Evolutionary conservation across 2,329 filamentous ascomycete species (phyloP), one percentile per base, ranked within the genome.

Genomic region (Scolecobasidium constrictum): DNA sequence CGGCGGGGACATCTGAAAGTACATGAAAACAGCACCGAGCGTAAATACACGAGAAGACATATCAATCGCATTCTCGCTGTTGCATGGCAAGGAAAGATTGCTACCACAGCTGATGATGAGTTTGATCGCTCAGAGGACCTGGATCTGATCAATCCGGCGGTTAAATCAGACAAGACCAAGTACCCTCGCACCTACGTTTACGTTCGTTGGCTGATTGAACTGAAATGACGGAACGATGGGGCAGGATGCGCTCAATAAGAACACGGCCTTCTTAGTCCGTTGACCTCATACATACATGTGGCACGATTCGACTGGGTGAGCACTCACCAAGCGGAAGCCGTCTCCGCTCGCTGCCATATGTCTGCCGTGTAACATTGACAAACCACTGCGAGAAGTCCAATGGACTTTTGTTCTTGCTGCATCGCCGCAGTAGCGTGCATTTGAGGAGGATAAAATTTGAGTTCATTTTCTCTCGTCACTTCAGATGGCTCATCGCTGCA

Each of bases 41-140:
- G 37, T 39, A 39, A 39, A 39, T 39, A 39, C 37, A 39, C 37
- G 37, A 39, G 37, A 39, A 39, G 37, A 39, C 37, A 39, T 18
- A 39, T 39, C 37, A 39, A 22, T 39, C 37, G 37, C 37, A 39
- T 39, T 39, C 37, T 39, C 37, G 37, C 37, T 39, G 37, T 39
- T 39, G 37, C 37, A 39, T 39, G 37, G 37, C 37, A 39, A 39
- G 19, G 19, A 39, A 39, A 39, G 37, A 39, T 39, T 39, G 37
- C 37, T 39, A 39, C 37, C 37, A 39, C 37, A 11, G 19, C 37
- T 39, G 37, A 39, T 18, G 37, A 39, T 11, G 37, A 39, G 21
- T 39, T 39, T 39, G 37, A 39, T 39, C 37, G 37, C 37, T 39
- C 37, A 39, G 37, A 39, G 18, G 12, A 39, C 37, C 37, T 39